These are phyloP conservation scores for Aureobasidium leucospermi DNA, from an alignment of 2,329 filamentous ascomycete genomes.

Conservation along the genomic window DNA sequence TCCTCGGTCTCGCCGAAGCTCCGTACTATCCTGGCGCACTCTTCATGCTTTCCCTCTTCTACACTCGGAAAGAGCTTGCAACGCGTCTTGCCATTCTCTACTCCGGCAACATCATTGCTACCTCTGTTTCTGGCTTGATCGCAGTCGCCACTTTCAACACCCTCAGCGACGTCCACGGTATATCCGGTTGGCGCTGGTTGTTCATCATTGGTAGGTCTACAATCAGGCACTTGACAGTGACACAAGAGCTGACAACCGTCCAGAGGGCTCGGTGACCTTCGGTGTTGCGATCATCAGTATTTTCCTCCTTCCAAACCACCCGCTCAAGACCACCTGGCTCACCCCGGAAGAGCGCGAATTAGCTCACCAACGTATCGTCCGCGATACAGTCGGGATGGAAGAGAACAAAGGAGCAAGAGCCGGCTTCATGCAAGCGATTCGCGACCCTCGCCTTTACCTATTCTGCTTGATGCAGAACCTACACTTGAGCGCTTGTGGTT, in stretches of 20 bases:
- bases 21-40: constrained; percentile 20
- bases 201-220: constrained; percentile 35
- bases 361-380: not conserved
- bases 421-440: not conserved
- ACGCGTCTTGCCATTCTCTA: constrained; percentile 32
- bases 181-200: constrained; percentile 37
- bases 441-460: not conserved
- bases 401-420: not conserved
- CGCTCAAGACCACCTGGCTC: not conserved
- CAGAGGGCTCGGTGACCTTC: not conserved
- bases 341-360: not conserved
- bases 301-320: not conserved
- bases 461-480: not conserved
- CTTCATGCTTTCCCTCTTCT: constrained; percentile 30
- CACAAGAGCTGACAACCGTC: not conserved
- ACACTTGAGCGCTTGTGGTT: constrained; percentile 21
- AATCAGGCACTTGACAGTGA: constrained; percentile 27
- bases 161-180: constrained; percentile 33
- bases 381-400: not conserved
- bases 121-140: constrained; percentile 36
- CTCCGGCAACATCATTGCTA: constrained; percentile 33
- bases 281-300: not conserved
- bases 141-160: constrained; percentile 29
- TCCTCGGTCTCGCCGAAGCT: constrained; percentile 49
- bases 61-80: constrained; percentile 32